phyloP scores from a whole-genome alignment of 495 filamentous ascomycete genomes.

The Pyrenula massariospora region DNA sequence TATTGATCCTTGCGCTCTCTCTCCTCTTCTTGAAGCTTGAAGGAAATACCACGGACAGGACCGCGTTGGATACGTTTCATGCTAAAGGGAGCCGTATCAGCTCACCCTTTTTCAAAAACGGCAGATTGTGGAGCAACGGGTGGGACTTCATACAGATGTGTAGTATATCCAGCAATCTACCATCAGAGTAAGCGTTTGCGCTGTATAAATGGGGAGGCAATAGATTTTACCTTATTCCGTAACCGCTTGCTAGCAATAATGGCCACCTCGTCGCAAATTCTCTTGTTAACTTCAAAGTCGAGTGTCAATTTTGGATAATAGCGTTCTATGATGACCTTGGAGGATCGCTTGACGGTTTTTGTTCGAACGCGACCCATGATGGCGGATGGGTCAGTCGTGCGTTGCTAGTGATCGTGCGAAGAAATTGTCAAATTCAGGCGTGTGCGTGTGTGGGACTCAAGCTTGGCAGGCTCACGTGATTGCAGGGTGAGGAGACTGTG shows the following conservation, averaged over 20 bases:
- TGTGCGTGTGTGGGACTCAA: too few species aligned
- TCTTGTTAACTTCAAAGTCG: slow-evolving; percentile 99
- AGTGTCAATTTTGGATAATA: slow-evolving; percentile 98
- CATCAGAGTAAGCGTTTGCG: neutral
- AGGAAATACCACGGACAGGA: slow-evolving; percentile 98
- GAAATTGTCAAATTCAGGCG: neutral
- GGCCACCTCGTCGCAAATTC: slow-evolving; percentile 99
- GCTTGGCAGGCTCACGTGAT: too few species aligned
- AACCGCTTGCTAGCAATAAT: slow-evolving; percentile 97
- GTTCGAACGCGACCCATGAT: slow-evolving; percentile 1
- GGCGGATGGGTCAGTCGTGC: neutral
- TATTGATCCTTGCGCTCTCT: slow-evolving; percentile 99
- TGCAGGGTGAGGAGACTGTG: too few species aligned
- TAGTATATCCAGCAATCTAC: slow-evolving; percentile 97
- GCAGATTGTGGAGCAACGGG: too few species aligned
- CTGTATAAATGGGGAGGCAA: too few species aligned
- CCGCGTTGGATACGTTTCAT: slow-evolving; percentile 99
- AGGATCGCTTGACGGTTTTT: neutral
- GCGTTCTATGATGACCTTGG: slow-evolving; percentile 79
- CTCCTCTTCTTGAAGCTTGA: slow-evolving; percentile 99
- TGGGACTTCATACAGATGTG: too few species aligned
- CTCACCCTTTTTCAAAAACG: too few species aligned
- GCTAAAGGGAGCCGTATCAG: too few species aligned
- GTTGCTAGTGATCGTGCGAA: neutral
- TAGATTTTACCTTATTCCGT: slow-evolving; percentile 89